Conservation (phyloP, 768 basidiomycete species). For the Phylloporus arenicola region DNA sequence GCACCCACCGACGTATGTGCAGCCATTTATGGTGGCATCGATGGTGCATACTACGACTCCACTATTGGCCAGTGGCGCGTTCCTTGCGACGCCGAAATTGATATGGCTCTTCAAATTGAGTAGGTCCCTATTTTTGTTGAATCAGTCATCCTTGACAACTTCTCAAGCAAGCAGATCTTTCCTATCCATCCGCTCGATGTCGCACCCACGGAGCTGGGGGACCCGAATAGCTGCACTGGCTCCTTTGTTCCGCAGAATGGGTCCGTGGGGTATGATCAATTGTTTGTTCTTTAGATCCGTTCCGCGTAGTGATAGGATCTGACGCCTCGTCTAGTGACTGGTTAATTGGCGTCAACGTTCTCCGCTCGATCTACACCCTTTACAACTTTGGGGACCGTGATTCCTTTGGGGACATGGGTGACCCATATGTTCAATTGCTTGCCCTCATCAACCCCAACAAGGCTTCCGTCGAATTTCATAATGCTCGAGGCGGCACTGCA, state of each 20-base stretch:
- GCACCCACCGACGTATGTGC: slow-evolving; percentile 58
- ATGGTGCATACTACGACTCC: slow-evolving; percentile 57
- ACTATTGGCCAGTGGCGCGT: slow-evolving; percentile 59
- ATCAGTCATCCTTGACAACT: slow-evolving; percentile 9
- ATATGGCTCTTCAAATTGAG: slow-evolving; percentile 77
- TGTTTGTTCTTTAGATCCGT: slow-evolving; percentile 40
- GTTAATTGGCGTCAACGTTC: slow-evolving; percentile 77
- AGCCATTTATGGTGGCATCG: slow-evolving; percentile 61
- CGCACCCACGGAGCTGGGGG: slow-evolving; percentile 41
- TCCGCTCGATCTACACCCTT: slow-evolving; percentile 76
- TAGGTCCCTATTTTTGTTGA: slow-evolving; percentile 32
- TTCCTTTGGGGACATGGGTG: slow-evolving; percentile 55
- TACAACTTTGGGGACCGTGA: slow-evolving; percentile 84
- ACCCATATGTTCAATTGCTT: slow-evolving; percentile 74
- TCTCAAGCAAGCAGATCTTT: slow-evolving; percentile 59
- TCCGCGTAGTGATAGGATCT: neutral
- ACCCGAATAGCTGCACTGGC: slow-evolving; percentile 57
- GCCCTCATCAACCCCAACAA: slow-evolving; percentile 61
- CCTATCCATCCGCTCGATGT: slow-evolving; percentile 80
- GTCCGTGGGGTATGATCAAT: slow-evolving; percentile 56
- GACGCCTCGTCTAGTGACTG: slow-evolving; percentile 52
- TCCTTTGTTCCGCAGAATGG: slow-evolving; percentile 66
- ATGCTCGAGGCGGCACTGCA: slow-evolving; percentile 58
- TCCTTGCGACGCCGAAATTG: slow-evolving; percentile 70
- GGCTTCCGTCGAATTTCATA: slow-evolving; percentile 69